A percentile compares a stretch with the other conserved stretches of the same genome.
Conservation (phyloP, 768 basidiomycete genomes). For the Serendipita sp. region DNA sequence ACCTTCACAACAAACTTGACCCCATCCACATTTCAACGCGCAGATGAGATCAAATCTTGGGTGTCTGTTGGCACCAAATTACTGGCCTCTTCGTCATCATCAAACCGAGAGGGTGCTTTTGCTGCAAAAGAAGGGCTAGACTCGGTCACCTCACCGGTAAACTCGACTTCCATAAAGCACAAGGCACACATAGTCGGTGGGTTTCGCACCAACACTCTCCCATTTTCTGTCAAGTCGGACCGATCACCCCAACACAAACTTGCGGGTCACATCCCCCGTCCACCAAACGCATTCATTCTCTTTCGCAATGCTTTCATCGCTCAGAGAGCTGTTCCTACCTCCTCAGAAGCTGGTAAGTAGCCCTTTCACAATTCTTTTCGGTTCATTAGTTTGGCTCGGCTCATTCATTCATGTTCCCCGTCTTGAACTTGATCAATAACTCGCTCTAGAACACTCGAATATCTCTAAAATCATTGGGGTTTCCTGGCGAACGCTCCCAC, state of each 20-base stretch:
- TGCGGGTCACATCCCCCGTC: constrained; percentile 62
- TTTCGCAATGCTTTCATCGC: constrained; percentile 66
- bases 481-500: constrained; percentile 57
- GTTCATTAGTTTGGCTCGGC: no score
- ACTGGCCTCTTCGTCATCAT: no score
- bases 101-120: no score
- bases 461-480: constrained; percentile 29
- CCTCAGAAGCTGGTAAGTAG: not conserved
- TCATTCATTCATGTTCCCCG: no score
- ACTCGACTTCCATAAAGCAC: not conserved
- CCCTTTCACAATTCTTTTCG: no score
- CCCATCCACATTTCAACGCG: not conserved
- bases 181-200: not conserved
- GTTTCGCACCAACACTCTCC: not conserved
- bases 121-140: no score
- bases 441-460: not conserved
- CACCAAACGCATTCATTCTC: constrained; percentile 75
- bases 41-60: not conserved
- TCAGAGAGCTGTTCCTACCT: constrained; percentile 37
- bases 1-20: not conserved
- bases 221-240: not conserved
- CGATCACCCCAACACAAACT: not conserved
- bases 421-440: no score
- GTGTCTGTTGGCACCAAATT: no score
- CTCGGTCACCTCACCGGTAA: not conserved